Evolutionary conservation across 2,329 filamentous ascomycete genomes (phyloP).

Genomic region (Rhinocladiella mackenziei): DNA sequence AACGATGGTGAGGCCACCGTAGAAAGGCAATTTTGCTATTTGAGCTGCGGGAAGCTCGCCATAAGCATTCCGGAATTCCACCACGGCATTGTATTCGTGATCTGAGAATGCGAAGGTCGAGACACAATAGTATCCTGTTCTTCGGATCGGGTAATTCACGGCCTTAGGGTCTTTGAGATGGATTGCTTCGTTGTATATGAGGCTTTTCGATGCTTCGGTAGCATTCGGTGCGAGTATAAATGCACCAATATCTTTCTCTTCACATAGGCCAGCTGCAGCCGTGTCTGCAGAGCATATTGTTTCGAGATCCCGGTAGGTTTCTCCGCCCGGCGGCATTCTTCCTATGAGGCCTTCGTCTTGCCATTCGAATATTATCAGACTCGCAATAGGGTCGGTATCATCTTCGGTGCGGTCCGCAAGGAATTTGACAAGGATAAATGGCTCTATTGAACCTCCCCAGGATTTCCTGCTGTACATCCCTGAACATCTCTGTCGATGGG

Average conservation of each 20-base stretch:
- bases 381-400: constrained; percentile 69
- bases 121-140: constrained; percentile 95
- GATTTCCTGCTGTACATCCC: constrained; percentile 90
- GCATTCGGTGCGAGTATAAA: constrained; percentile 79
- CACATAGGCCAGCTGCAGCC: constrained; percentile 68
- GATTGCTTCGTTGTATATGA: constrained; percentile 75
- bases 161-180: constrained; percentile 68
- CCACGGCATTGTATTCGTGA: constrained; percentile 69
- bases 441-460: constrained; percentile 84
- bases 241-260: constrained; percentile 70
- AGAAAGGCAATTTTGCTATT: constrained; percentile 95
- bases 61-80: constrained; percentile 93
- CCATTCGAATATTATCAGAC: constrained; percentile 92
- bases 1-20: constrained; percentile 87
- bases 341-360: constrained; percentile 77
- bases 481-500: constrained; percentile 76
- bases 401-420: constrained; percentile 51
- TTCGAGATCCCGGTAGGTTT: constrained; percentile 57
- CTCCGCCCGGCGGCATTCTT: constrained; percentile 54
- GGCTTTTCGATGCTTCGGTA: constrained; percentile 63
- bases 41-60: constrained; percentile 93
- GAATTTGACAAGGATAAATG: constrained; percentile 84
- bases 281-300: constrained; percentile 73
- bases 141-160: constrained; percentile 78
- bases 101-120: constrained; percentile 68